Evolutionary conservation across 2,329 filamentous ascomycete genomes (phyloP), one percentile per base, ranked within the genome.

Genomic region (Aspergillus sp.): DNA sequence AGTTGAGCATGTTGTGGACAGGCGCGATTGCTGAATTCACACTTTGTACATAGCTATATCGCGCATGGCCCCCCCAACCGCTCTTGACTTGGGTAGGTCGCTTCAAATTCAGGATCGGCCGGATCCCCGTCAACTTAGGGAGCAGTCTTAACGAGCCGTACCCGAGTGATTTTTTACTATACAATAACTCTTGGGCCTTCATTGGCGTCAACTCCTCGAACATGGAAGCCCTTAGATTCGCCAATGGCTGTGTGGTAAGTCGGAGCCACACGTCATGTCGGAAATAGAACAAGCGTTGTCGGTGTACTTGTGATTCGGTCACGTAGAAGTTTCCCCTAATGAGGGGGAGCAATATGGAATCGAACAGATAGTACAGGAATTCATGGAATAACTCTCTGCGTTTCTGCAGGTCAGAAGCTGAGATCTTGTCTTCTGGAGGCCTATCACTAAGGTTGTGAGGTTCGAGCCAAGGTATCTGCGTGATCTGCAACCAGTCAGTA

Each of bases 311-410:
- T 0, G 92, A 95, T 72, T 99, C 95, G 0, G 95, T 99, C 39
- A 97, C 90, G 69, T 98, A 93, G 68, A 99, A 99, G 68, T 95
- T 93, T 61, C 85, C 87, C 35, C 90, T 86, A 48, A 98, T 84
- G 7, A 99, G 81, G 9, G 95, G 93, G 66, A 98, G 90, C 56
- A 99, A 70, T 21, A 97, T 81, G 0, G 93, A 97, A 73, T 99
- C 95, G 67, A 99, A 95, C 4, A 96, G 64, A 71, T 93, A 99
- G 76, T 97, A 98, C 6, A 98, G 68, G 57, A 98, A 87, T 71
- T 99, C 95, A 53, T 87, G 76, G 49, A 97, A 84, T 0, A 98
- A 81, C 68, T 97, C 90, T 25, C 78, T 79, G 11, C 93, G 87
- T 73, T 97, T 98, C 6, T 78, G 76, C 31, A 84, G 79, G 68